Percentiles rank a stretch among this genome's conserved stretches.
phyloP scores from a whole-genome alignment of 2,329 filamentous ascomycete species.

The Ceratocystis diversiconidia region DNA sequence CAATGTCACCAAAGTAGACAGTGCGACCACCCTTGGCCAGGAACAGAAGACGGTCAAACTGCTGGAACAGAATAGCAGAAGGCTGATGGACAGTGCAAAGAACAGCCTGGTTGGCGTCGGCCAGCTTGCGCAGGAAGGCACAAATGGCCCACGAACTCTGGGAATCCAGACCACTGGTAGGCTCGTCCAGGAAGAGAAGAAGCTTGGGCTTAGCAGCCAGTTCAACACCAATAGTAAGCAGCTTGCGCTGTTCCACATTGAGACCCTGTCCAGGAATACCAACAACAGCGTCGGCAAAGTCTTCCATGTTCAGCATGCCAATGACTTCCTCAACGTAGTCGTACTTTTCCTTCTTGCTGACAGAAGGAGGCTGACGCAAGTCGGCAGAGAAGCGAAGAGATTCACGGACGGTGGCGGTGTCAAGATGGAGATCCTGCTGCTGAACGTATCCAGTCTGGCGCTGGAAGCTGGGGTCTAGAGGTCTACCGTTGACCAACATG shows the following conservation, averaged over 20 bases:
- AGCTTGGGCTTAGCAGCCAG: conserved; percentile 43
- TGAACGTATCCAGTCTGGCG: conserved; percentile 49
- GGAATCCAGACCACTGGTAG: conserved; percentile 46
- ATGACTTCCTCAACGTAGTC: conserved; percentile 51
- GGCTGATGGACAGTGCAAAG: conserved; percentile 44
- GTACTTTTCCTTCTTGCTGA: conserved; percentile 43
- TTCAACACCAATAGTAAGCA: conserved; percentile 48
- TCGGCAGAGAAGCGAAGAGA: conserved; percentile 41
- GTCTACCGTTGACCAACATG: conserved; percentile 49
- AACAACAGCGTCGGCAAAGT: conserved; percentile 52
- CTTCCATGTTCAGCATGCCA: conserved; percentile 50
- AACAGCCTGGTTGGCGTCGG: conserved; percentile 38
- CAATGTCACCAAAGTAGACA: conserved; percentile 56
- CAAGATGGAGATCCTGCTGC: conserved; percentile 35
- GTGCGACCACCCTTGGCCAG: conserved; percentile 51
- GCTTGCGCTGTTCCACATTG: conserved; percentile 48
- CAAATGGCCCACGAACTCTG: conserved; percentile 51
- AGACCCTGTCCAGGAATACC: conserved; percentile 47
- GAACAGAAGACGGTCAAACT: conserved; percentile 48
- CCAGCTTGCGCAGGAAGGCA: conserved; percentile 46
- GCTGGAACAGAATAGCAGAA: conserved; percentile 37
- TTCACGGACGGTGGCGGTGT: conserved; percentile 41
- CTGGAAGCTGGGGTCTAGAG: conserved; percentile 43
- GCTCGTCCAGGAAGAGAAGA: conserved; percentile 48
- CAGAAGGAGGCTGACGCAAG: conserved; percentile 40